phyloP scores from a whole-genome alignment of 345 rosid species.

The Arabidopsis suecica region DNA sequence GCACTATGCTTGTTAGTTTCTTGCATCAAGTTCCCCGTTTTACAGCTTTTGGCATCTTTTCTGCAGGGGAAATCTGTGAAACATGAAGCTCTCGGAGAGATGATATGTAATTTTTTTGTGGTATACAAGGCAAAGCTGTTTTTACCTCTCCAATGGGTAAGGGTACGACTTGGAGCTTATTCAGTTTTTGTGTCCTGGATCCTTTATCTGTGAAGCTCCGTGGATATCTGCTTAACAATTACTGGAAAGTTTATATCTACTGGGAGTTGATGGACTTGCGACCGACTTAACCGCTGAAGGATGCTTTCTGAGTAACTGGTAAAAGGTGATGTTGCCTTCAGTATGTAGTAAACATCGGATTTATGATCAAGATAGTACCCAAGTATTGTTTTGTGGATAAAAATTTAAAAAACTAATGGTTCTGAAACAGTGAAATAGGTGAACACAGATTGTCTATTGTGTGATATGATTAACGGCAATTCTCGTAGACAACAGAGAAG shows the following conservation, averaged over 20 bases:
- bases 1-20: neutral
- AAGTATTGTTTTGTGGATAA: neutral
- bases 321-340: slow-evolving; percentile 3
- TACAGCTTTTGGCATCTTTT: slow-evolving; percentile 37
- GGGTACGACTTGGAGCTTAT: slow-evolving; percentile 25
- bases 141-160: slow-evolving; percentile 22
- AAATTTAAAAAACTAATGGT: neutral
- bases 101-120: neutral
- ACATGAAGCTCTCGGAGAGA: slow-evolving; percentile 23
- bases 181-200: neutral
- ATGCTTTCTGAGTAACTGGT: neutral
- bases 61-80: slow-evolving; percentile 37
- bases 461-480: neutral
- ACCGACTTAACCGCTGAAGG: neutral
- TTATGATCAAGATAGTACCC: neutral
- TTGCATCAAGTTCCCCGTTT: slow-evolving; percentile 19
- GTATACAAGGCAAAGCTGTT: neutral
- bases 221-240: neutral
- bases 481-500: too few relatives aligned
- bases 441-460: neutral
- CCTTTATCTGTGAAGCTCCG: neutral
- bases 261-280: neutral
- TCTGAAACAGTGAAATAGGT: neutral
- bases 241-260: neutral
- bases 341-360: slow-evolving; percentile 10